Evolutionary conservation across 2,329 filamentous ascomycete genomes (phyloP).

Genomic region (Ceratocystis albifundus): DNA sequence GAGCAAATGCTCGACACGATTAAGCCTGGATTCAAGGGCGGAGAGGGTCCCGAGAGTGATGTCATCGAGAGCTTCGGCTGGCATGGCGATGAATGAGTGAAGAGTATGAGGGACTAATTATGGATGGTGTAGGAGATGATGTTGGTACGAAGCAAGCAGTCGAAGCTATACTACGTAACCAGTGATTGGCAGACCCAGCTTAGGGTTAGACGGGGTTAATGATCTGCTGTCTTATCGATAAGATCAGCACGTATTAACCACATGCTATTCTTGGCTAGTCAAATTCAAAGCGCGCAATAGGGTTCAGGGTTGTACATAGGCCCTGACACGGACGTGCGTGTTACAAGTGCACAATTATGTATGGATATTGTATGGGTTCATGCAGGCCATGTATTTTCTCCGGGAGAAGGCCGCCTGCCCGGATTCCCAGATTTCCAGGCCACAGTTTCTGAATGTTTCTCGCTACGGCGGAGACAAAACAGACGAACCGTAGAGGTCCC

Average conservation of each 20-base stretch:
- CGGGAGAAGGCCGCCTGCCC: neutral
- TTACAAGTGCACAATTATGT: neutral
- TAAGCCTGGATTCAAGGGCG: constrained; percentile 47
- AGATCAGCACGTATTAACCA: neutral
- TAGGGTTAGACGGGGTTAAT: neutral
- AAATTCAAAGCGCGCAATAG: too few species aligned
- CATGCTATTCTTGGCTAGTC: too few species aligned
- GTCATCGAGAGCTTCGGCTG: constrained; percentile 35
- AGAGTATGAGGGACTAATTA: neutral
- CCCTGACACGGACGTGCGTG: too few species aligned
- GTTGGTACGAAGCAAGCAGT: neutral
- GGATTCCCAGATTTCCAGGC: neutral
- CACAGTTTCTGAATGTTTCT: neutral
- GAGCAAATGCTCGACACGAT: constrained; percentile 48
- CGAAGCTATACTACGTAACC: neutral
- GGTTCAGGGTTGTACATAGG: too few species aligned
- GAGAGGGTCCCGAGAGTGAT: constrained; percentile 45
- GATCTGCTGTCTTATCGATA: neutral
- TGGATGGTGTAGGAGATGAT: neutral
- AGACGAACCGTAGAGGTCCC: neutral
- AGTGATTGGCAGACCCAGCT: accelerated
- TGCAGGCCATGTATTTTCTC: too few species aligned
- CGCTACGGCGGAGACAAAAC: constrained; percentile 1
- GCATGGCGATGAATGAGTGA: constrained; percentile 26
- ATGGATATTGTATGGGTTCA: neutral